These are phyloP conservation scores for Euphorbia lathyris DNA, from an alignment of 345 rosid species.

Conservation along the genomic window DNA sequence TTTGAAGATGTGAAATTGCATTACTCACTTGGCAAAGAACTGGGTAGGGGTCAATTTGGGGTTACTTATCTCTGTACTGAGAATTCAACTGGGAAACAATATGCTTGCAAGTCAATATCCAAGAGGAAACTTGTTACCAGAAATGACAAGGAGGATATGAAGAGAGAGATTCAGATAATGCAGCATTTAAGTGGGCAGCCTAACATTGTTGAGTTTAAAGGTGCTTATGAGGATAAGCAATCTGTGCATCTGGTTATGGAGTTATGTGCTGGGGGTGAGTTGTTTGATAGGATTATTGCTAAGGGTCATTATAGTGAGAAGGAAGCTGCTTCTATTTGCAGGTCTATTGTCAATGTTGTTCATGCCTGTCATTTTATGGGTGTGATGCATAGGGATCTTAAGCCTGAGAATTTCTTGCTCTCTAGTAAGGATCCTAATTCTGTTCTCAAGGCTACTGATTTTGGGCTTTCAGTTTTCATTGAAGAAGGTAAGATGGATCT, in stretches of 20 bases:
- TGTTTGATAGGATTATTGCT: constrained; percentile 25
- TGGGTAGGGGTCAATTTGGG: constrained; percentile 37
- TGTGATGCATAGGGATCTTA: constrained; percentile 34
- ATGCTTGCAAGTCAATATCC: constrained; percentile 32
- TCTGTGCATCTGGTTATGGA: constrained; percentile 34
- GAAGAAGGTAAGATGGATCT: constrained; percentile 38
- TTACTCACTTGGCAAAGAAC: constrained; percentile 24
- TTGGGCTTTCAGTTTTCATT: constrained; percentile 42
- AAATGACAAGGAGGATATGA: constrained; percentile 32
- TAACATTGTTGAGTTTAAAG: constrained; percentile 31
- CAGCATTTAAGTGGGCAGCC: constrained; percentile 34
- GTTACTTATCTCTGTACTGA: constrained; percentile 28
- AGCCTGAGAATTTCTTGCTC: constrained; percentile 35
- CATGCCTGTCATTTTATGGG: constrained; percentile 34
- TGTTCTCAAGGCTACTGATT: constrained; percentile 28
- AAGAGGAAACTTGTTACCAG: constrained; percentile 28
- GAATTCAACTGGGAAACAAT: constrained; percentile 22
- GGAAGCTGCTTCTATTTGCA: constrained; percentile 30
- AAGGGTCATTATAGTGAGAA: constrained; percentile 34
- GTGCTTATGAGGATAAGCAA: constrained; percentile 33
- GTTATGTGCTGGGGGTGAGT: constrained; percentile 30
- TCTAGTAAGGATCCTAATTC: constrained; percentile 19
- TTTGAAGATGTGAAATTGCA: constrained; percentile 22
- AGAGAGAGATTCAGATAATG: constrained; percentile 34
- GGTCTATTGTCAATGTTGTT: constrained; percentile 31